Evolutionary conservation across 139 green algal species (phyloP).

Genomic region (Chlorella sp.): DNA sequence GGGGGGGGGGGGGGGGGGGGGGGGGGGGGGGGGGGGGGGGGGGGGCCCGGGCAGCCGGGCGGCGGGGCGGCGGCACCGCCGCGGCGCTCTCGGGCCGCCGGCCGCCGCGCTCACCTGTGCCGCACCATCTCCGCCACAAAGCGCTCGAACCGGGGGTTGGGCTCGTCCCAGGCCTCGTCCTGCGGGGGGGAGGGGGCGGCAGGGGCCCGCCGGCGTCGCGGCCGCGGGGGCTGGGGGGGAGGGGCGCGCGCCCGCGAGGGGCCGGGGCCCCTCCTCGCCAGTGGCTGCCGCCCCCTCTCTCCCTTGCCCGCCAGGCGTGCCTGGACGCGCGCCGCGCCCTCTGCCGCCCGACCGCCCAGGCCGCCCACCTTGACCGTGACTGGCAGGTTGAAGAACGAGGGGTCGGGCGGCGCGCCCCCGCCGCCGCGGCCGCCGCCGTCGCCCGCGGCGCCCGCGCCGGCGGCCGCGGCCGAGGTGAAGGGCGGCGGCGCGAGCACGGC

Average conservation of each 20-base stretch:
- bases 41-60: too few relatives aligned
- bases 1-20: too few relatives aligned
- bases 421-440: not conserved
- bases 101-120: too few relatives aligned
- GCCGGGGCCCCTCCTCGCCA: not conserved
- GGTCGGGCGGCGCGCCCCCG: too few relatives aligned
- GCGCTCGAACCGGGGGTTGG: conserved; percentile 58
- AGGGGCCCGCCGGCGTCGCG: not conserved
- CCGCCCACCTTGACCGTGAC: too few relatives aligned
- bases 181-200: not conserved
- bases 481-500: too few relatives aligned
- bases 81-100: too few relatives aligned
- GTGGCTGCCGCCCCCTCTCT: not conserved
- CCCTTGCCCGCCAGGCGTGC: not conserved
- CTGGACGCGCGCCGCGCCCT: not conserved
- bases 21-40: too few relatives aligned
- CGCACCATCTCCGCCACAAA: conserved; percentile 72
- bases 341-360: too few relatives aligned
- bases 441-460: not conserved
- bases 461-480: not conserved
- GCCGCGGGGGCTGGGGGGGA: not conserved
- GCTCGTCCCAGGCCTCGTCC: conserved; percentile 64
- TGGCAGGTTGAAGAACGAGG: too few relatives aligned
- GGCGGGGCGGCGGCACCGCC: too few relatives aligned
- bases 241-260: not conserved